Conservation (phyloP, 164 flowering plant genomes). For the Chloranthus sessilifolius region DNA sequence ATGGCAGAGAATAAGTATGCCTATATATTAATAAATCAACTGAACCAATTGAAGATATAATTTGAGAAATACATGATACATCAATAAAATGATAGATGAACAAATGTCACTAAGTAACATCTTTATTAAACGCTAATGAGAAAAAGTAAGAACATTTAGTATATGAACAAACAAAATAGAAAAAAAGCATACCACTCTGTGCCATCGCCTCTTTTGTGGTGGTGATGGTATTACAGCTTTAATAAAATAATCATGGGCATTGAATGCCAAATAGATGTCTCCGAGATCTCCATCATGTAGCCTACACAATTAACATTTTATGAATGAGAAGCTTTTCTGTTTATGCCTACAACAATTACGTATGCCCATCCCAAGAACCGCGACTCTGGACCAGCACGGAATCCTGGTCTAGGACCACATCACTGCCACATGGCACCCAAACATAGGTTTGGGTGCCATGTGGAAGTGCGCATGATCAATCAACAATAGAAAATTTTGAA, state of each 20-base stretch:
- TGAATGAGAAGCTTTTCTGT: too few species aligned
- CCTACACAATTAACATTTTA: conserved; percentile 37
- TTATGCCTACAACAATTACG: too few species aligned
- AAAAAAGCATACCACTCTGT: conserved; percentile 67
- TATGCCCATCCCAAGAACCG: too few species aligned
- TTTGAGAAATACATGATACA: too few species aligned
- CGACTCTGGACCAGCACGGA: too few species aligned
- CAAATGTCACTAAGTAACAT: not conserved
- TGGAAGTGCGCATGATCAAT: too few species aligned
- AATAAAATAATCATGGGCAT: conserved; percentile 75
- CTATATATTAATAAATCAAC: not conserved
- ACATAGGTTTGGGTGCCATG: too few species aligned
- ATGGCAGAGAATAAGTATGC: too few species aligned
- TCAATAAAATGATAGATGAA: not conserved
- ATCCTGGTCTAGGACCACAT: too few species aligned
- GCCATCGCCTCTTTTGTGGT: conserved; percentile 59
- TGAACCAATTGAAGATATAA: too few species aligned
- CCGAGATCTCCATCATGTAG: conserved; percentile 55
- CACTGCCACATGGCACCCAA: too few species aligned
- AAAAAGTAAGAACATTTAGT: not conserved
- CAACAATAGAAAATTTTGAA: too few species aligned
- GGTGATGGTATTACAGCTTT: conserved; percentile 61
- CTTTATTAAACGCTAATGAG: not conserved
- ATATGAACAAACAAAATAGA: not conserved
- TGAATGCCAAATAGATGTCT: conserved; percentile 81